Evolutionary conservation across 176 grass and related monocot genomes (phyloP).

Genomic region (Elymus sibiricus): DNA sequence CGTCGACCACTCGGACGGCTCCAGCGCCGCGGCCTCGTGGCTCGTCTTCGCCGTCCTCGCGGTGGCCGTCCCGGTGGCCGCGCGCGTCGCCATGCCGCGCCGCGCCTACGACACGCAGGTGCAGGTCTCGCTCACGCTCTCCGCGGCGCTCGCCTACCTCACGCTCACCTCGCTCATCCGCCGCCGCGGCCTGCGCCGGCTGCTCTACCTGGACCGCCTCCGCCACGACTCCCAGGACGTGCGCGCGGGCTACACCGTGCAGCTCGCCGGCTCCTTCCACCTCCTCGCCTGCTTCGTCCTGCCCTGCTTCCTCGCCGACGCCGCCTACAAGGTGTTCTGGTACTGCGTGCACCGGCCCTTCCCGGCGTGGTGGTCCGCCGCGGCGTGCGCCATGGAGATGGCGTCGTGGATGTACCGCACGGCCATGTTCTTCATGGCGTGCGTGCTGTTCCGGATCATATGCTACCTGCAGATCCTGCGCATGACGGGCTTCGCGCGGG

Average conservation of each 20-base stretch:
- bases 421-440: constrained; percentile 64
- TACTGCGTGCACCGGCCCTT: constrained; percentile 36
- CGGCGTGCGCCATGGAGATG: constrained; percentile 58
- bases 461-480: constrained; percentile 85
- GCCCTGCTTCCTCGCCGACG: constrained; percentile 56
- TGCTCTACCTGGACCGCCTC: constrained; percentile 76
- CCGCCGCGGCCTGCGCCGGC: constrained; percentile 57
- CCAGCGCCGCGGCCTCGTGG: constrained; percentile 29
- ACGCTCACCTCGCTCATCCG: constrained; percentile 44
- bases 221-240: constrained; percentile 57
- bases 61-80: constrained; percentile 11
- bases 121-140: constrained; percentile 58
- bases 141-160: constrained; percentile 45
- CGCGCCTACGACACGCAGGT: constrained; percentile 72
- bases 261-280: constrained; percentile 46
- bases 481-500: constrained; percentile 64
- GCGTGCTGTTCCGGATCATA: constrained; percentile 73
- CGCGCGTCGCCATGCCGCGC: constrained; percentile 15
- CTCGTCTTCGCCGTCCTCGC: constrained; percentile 38
- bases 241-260: constrained; percentile 38
- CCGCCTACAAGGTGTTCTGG: constrained; percentile 70
- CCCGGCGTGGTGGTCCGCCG: constrained; percentile 27
- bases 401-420: constrained; percentile 71
- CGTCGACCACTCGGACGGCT: constrained; percentile 45
- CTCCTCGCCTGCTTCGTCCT: constrained; percentile 62